A percentile compares a stretch with the other conserved stretches of the same genome.
These are phyloP conservation scores for Handroanthus guayacan DNA, from an alignment of 257 asterid genomes.

Conservation along the genomic window DNA sequence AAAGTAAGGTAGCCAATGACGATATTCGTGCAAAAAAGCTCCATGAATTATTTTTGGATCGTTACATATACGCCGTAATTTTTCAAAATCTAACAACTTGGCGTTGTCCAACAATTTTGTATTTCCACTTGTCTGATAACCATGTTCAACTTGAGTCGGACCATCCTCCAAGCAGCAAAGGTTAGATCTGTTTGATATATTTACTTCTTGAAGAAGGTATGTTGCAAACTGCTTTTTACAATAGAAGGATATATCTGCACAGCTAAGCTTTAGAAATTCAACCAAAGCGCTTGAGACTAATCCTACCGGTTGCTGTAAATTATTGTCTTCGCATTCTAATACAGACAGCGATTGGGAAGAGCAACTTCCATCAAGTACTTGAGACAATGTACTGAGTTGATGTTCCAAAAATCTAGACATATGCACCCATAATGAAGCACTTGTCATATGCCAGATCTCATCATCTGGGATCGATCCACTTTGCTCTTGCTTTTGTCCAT, in stretches of 20 bases:
- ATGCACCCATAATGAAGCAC: conserved; percentile 76
- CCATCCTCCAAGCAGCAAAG: conserved; percentile 53
- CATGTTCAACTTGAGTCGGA: conserved; percentile 44
- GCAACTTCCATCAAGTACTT: conserved; percentile 42
- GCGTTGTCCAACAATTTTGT: conserved; percentile 42
- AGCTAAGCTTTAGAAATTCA: conserved; percentile 55
- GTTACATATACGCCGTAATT: conserved; percentile 58
- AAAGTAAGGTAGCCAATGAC: conserved; percentile 58
- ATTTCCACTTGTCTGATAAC: conserved; percentile 42
- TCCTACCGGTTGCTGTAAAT: conserved; percentile 40
- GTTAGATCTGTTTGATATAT: conserved; percentile 44
- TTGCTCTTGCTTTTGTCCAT: conserved; percentile 52
- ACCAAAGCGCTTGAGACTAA: conserved; percentile 47
- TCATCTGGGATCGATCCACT: conserved; percentile 57
- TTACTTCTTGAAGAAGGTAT: conserved; percentile 62
- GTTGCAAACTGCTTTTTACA: conserved; percentile 71
- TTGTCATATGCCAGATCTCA: conserved; percentile 56
- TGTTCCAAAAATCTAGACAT: conserved; percentile 57
- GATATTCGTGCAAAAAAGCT: conserved; percentile 60
- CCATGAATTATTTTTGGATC: conserved; percentile 57
- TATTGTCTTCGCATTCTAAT: conserved; percentile 41
- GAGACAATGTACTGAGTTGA: conserved; percentile 56
- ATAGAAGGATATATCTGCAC: conserved; percentile 60
- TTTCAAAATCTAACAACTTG: conserved; percentile 54
- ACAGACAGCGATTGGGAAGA: conserved; percentile 43